These are phyloP conservation scores for Diaporthe sp. DNA, from an alignment of 2,329 filamentous ascomycete genomes.

Conservation along the genomic window DNA sequence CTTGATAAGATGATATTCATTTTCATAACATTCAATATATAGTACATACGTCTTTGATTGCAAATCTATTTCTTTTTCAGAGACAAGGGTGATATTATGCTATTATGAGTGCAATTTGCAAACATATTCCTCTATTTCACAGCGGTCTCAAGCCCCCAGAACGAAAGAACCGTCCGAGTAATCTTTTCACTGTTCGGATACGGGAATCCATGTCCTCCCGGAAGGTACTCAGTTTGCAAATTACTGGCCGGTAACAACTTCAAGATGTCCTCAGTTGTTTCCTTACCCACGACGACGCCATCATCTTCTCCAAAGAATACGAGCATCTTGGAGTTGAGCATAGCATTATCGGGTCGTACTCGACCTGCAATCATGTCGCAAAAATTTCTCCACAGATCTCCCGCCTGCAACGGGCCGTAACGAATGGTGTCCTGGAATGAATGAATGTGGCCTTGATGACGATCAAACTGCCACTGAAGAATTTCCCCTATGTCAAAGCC, in stretches of 20 bases:
- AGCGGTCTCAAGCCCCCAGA: background rate
- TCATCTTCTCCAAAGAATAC: background rate
- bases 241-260: background rate
- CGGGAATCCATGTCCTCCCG: background rate
- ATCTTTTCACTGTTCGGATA: background rate
- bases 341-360: background rate
- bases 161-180: background rate
- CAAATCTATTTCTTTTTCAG: no score
- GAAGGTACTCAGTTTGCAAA: background rate
- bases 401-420: background rate
- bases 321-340: background rate
- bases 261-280: background rate
- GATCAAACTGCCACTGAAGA: constrained; percentile 2
- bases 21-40: no score
- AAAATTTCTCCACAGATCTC: background rate
- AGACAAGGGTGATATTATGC: no score
- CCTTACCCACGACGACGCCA: background rate
- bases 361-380: background rate
- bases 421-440: background rate
- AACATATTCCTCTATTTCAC: no score
- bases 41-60: no score
- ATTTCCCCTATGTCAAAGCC: background rate
- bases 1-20: no score
- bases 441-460: background rate
- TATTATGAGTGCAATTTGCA: no score